Evolutionary conservation across 345 rosid genomes (phyloP).

Genomic region (Eucalyptus cloeziana): DNA sequence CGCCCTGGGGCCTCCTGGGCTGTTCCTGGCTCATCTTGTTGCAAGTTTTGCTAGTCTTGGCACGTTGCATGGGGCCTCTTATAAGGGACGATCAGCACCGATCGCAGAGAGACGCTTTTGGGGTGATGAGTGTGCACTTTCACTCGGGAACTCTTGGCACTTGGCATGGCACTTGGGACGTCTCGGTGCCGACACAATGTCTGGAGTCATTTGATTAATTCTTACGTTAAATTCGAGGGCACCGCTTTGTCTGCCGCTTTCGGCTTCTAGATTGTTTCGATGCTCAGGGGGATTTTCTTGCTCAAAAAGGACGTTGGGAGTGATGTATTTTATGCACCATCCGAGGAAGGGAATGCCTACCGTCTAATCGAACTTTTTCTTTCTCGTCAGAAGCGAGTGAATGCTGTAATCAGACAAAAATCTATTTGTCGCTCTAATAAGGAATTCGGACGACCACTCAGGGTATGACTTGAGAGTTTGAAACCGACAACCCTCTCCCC

Average conservation of each 20-base stretch:
- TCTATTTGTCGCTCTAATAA: no score
- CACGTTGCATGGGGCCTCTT: neutral
- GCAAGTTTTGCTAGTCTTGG: neutral
- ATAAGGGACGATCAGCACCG: neutral
- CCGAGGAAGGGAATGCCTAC: no score
- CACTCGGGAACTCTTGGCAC: neutral
- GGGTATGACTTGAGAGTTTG: no score
- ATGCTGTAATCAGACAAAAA: no score
- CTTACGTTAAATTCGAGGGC: neutral
- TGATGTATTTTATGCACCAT: no score
- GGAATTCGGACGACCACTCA: no score
- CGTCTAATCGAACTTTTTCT: no score
- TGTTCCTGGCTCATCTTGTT: conserved; percentile 26
- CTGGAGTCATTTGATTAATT: neutral
- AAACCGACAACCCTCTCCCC: no score
- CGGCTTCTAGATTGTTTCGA: neutral
- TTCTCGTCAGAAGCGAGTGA: no score
- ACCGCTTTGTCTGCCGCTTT: neutral
- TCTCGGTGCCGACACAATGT: neutral
- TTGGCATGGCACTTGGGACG: neutral
- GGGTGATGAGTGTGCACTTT: neutral
- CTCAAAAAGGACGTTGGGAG: neutral
- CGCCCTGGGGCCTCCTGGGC: neutral
- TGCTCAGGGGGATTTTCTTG: neutral
- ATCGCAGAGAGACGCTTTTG: neutral